Percentiles rank a stretch among this genome's conserved stretches.
phyloP scores from a whole-genome alignment of 306 rosid genomes.

The Ochetophila trinervis region DNA sequence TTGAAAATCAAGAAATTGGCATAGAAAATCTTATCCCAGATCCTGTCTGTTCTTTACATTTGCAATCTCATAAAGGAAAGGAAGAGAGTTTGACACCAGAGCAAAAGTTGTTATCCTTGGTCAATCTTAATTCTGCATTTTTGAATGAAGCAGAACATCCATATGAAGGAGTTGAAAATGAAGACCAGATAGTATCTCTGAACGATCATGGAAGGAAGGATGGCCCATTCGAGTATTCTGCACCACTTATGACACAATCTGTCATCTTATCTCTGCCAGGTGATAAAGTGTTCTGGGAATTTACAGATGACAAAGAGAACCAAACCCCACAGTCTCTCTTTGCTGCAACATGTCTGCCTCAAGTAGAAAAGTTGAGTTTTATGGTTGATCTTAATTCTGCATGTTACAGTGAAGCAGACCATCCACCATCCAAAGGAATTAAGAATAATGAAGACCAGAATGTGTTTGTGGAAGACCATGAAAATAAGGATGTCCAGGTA shows the following conservation, averaged over 20 bases:
- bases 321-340: constrained; percentile 32
- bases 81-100: constrained; percentile 23
- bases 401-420: constrained; percentile 21
- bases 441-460: constrained; percentile 22
- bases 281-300: constrained; percentile 21
- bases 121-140: constrained; percentile 19
- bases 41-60: constrained; percentile 17
- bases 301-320: constrained; percentile 29
- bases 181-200: neutral
- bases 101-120: constrained; percentile 16
- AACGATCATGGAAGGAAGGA: constrained; percentile 18
- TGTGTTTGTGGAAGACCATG: neutral
- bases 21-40: constrained; percentile 6
- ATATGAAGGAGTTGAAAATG: constrained; percentile 24
- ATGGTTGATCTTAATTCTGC: constrained; percentile 19
- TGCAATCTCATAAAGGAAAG: constrained; percentile 20
- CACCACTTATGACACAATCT: constrained; percentile 25
- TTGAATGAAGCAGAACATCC: constrained; percentile 18
- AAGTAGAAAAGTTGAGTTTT: constrained; percentile 12
- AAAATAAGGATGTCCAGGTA: constrained; percentile 20
- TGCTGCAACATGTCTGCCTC: constrained; percentile 28
- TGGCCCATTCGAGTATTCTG: constrained; percentile 19
- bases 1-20: constrained; percentile 24
- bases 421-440: constrained; percentile 13
- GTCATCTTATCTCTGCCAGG: constrained; percentile 26